Evolutionary conservation across 140 eudicot genomes (phyloP).

Genomic region (Cichorium intybus): DNA sequence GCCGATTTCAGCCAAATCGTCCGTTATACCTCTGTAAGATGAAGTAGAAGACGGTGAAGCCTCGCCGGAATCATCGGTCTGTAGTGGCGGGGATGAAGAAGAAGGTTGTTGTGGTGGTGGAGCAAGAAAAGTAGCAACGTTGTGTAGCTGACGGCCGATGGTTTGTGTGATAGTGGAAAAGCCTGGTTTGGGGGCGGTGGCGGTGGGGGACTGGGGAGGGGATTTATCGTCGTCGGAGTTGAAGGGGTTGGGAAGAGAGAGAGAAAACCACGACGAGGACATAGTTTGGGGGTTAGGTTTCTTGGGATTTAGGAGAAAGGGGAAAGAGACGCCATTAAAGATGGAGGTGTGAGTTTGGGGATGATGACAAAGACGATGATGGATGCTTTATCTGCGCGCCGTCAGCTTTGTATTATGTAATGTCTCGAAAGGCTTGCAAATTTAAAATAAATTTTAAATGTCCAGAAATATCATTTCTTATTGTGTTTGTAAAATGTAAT

Average conservation of each 20-base stretch:
- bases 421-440: not conserved
- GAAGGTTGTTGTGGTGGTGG: constrained; percentile 47
- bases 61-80: constrained; percentile 5
- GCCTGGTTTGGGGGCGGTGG: constrained; percentile 28
- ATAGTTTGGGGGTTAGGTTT: constrained; percentile 18
- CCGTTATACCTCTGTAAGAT: constrained; percentile 49
- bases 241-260: constrained; percentile 34
- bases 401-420: constrained; percentile 1
- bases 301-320: not conserved
- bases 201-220: constrained; percentile 21
- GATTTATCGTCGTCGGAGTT: constrained; percentile 19
- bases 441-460: not conserved
- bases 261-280: constrained; percentile 53
- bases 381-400: constrained; percentile 20
- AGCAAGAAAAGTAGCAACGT: constrained; percentile 64
- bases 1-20: constrained; percentile 66
- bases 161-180: constrained; percentile 49
- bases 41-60: constrained; percentile 10
- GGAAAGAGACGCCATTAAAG: constrained; percentile 18
- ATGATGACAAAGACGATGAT: constrained; percentile 10
- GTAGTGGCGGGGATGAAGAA: constrained; percentile 2
- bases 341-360: constrained; percentile 5
- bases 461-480: too few species aligned
- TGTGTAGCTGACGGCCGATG: constrained; percentile 52
- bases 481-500: too few species aligned